Conservation (phyloP, 2,329 filamentous ascomycete genomes). For the Talaromyces sp. region DNA sequence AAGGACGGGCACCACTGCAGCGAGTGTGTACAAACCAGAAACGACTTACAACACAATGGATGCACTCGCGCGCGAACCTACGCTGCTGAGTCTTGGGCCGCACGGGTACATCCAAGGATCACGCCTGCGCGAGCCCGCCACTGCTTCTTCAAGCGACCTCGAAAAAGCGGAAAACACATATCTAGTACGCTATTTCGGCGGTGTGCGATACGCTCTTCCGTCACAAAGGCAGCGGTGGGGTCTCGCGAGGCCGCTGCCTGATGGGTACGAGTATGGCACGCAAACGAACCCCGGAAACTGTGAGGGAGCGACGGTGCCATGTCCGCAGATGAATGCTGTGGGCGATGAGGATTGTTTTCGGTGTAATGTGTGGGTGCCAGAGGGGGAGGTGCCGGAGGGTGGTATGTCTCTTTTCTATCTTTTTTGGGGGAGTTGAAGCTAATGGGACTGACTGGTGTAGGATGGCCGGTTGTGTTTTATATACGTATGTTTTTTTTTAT, state of each 20-base stretch:
- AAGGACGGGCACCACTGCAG: not conserved
- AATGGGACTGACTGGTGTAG: conserved; percentile 16
- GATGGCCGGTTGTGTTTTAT: conserved; percentile 56
- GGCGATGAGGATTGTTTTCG: conserved; percentile 53
- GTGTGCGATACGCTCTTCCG: conserved; percentile 52
- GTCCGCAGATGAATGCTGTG: conserved; percentile 46
- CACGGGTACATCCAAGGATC: conserved; percentile 48
- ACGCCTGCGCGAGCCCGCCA: conserved; percentile 30
- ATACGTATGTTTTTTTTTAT: conserved; percentile 40
- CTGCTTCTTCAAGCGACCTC: not conserved
- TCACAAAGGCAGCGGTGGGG: conserved; percentile 46
- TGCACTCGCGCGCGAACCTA: conserved; percentile 12
- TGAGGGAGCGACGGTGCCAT: conserved; percentile 35
- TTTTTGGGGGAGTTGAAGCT: not conserved
- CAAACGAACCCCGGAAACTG: conserved; percentile 43
- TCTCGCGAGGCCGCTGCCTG: conserved; percentile 43
- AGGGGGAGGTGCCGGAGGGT: conserved; percentile 36
- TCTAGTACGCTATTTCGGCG: conserved; percentile 46
- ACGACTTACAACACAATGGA: not conserved
- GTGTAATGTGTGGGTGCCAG: conserved; percentile 52
- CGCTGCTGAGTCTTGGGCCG: conserved; percentile 23
- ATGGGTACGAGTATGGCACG: conserved; percentile 49
- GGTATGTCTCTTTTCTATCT: conserved; percentile 15
- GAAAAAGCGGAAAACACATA: not conserved
- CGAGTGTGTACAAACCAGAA: not conserved